Conservation (phyloP, 2,329 filamentous ascomycete species). For the Huntiella decipiens region DNA sequence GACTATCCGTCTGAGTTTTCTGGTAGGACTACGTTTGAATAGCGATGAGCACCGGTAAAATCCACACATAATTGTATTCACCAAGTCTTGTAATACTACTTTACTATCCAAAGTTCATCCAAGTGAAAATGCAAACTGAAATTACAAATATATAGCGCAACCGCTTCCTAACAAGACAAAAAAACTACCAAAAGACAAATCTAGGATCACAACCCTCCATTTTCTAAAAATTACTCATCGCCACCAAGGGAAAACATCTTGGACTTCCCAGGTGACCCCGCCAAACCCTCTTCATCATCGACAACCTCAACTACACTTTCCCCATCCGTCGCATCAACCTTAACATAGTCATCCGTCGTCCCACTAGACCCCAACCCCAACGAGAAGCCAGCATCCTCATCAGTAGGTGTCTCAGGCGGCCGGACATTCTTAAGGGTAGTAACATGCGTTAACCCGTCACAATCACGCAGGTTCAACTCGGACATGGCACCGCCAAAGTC, state of each 20-base stretch:
- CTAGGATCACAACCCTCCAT: no score
- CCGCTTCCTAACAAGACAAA: no score
- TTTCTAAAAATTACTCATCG: neutral
- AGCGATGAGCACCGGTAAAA: no score
- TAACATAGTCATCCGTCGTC: neutral
- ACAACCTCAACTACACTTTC: neutral
- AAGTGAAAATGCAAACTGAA: no score
- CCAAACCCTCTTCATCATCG: neutral
- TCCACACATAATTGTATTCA: no score
- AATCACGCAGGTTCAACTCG: neutral
- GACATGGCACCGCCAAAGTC: slow-evolving; percentile 36
- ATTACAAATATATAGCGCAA: no score
- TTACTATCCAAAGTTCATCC: no score
- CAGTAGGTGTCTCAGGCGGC: neutral
- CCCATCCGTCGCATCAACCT: neutral
- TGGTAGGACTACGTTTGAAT: no score
- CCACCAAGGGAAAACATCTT: neutral
- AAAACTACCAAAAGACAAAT: no score
- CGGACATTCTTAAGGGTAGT: slow-evolving; percentile 1
- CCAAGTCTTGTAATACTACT: no score
- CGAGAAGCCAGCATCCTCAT: neutral
- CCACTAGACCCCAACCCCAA: neutral
- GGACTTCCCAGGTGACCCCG: no score
- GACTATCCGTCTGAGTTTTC: no score
- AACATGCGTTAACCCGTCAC: neutral